Evolutionary conservation across 1,139 yeast species (phyloP), one percentile per base, ranked within the genome.

Genomic region (Ogataea hybrid): DNA sequence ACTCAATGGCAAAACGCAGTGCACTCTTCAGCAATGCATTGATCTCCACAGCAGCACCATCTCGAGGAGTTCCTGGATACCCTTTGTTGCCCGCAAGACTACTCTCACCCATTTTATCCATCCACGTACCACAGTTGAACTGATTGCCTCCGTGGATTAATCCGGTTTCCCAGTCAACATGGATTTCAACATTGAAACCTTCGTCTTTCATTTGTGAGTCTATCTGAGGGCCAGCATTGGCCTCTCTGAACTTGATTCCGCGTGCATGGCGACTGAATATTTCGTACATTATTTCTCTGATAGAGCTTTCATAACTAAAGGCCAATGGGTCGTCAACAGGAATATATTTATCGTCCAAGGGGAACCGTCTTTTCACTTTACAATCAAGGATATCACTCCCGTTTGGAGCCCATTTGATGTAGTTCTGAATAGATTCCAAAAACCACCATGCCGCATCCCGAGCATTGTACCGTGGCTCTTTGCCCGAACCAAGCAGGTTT

Each of bases 31-130:
- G 68, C 49, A 92, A 69, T 0, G 97, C 98, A 57, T 80, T 89
- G 46, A 92, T 84, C 64, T 92, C 98, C 44, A 92, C 73, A 2
- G 96, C 97, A 2, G 97, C 96, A 32, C 98, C 98, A 64, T 90
- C 96, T 61, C 98, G 77, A 28, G 98, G 97, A 0, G 98, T 92
- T 2, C 97, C 98, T 1, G 98, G 98, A 30, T 77, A 71, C 12
- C 98, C 98, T 57, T 82, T 84, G 47, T 81, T 83, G 1, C 86
- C 84, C 0, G 98, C 97, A 46, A 65, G 70, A 39, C 66, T 79
- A 58, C 96, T 86, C 67, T 92, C 98, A 16, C 98, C 98, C 97
- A 92, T 92, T 68, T 92, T 92, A 65, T 92, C 98, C 97, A 90
- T 92, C 98, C 98, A 92, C 0, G 98, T 92, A 17, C 98, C 98